A percentile compares a stretch with the other conserved stretches of the same genome.
Evolutionary conservation across 495 filamentous ascomycete genomes (phyloP).

Genomic region (Tetracladium setigerum): DNA sequence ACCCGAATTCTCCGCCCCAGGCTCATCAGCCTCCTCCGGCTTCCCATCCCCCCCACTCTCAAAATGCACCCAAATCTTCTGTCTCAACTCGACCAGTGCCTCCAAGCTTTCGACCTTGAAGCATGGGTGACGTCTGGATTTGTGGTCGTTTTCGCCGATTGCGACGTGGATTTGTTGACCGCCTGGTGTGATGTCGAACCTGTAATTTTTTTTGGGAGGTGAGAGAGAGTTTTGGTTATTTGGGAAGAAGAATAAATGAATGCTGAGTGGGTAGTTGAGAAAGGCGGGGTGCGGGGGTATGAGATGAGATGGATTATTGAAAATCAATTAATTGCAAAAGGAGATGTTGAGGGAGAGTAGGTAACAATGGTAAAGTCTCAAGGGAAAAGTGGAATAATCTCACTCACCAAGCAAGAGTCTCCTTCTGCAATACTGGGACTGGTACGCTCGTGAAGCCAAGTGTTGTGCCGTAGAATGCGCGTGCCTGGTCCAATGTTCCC

Average conservation of each 20-base stretch:
- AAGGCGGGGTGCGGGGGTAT: no score
- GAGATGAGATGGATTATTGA: no score
- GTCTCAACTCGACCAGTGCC: constrained; percentile 37
- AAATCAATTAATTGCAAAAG: no score
- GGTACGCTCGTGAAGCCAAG: constrained; percentile 40
- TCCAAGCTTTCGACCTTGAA: constrained; percentile 41
- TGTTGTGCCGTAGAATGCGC: constrained; percentile 47
- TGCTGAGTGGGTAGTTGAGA: background rate
- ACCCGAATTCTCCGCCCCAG: constrained; percentile 45
- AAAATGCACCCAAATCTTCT: constrained; percentile 47
- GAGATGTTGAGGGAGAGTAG: no score
- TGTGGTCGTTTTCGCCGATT: constrained; percentile 38
- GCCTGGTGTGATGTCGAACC: constrained; percentile 47
- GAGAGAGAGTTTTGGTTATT: background rate
- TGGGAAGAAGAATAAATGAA: background rate
- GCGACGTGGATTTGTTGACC: constrained; percentile 56
- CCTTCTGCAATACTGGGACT: constrained; percentile 43
- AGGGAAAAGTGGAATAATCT: background rate
- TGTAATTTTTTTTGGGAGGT: constrained; percentile 17
- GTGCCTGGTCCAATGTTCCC: constrained; percentile 43
- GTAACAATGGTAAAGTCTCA: constrained; percentile 7
- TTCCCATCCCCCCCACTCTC: constrained; percentile 37
- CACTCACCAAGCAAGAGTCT: constrained; percentile 40
- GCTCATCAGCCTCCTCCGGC: constrained; percentile 47
- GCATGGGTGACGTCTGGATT: constrained; percentile 46